phyloP scores from a whole-genome alignment of 1,284 basidiomycete genomes.

The Boletellus deceptivus region DNA sequence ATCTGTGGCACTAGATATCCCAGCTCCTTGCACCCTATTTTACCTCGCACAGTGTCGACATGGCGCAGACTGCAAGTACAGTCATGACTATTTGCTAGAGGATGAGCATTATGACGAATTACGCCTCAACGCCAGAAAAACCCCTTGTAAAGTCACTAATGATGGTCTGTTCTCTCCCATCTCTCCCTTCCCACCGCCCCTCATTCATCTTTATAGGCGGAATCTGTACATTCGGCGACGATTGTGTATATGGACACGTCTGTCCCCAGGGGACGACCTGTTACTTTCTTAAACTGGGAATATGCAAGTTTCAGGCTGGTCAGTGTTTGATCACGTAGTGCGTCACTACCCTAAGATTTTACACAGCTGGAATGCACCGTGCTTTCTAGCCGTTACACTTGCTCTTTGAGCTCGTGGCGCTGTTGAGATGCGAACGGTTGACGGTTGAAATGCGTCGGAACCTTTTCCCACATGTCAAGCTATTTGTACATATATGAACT shows the following conservation, averaged over 20 bases:
- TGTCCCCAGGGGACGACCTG: constrained; percentile 51
- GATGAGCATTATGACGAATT: constrained; percentile 51
- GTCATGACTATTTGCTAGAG: constrained; percentile 55
- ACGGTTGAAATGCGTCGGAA: constrained; percentile 13
- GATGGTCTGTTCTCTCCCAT: constrained; percentile 38
- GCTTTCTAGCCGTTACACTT: constrained; percentile 16
- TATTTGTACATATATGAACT: constrained; percentile 38
- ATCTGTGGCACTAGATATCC: constrained; percentile 40
- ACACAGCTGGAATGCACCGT: constrained; percentile 37
- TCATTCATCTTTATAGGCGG: constrained; percentile 40
- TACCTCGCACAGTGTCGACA: constrained; percentile 58
- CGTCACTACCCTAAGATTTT: constrained; percentile 15
- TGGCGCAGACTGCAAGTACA: constrained; percentile 53
- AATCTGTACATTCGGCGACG: constrained; percentile 53
- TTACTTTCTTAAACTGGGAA: constrained; percentile 50
- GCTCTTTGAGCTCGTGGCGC: constrained; percentile 9
- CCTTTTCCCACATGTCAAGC: constrained; percentile 13
- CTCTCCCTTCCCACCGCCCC: background rate
- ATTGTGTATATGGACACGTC: constrained; percentile 59
- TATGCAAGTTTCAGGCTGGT: constrained; percentile 61
- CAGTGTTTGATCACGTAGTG: constrained; percentile 23
- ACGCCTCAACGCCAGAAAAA: constrained; percentile 52
- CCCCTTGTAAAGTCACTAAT: constrained; percentile 56
- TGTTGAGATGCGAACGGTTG: constrained; percentile 13
- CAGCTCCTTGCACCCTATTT: constrained; percentile 61